Conservation (phyloP, 495 filamentous ascomycete species). For the Entonaema liquescens region DNA sequence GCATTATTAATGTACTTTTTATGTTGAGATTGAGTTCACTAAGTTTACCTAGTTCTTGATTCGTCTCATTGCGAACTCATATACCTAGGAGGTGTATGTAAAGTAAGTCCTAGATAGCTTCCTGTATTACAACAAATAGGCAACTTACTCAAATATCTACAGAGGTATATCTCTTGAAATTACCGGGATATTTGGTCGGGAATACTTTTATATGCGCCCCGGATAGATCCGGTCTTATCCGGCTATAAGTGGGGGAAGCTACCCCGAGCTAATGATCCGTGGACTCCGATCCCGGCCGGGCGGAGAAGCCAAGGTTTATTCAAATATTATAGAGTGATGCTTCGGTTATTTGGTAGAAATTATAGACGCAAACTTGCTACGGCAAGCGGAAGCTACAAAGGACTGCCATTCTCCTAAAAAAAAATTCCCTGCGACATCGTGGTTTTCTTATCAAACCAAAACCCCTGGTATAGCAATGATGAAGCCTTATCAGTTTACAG, state of each 20-base stretch:
- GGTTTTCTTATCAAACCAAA: neutral
- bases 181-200: neutral
- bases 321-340: neutral
- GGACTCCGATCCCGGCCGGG: slow-evolving; percentile 20
- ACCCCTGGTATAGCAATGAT: slow-evolving; percentile 8
- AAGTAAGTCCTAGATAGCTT: no score
- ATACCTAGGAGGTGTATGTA: no score
- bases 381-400: neutral
- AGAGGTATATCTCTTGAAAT: no score
- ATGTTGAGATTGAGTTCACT: no score
- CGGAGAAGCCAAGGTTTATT: neutral
- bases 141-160: no score
- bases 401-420: neutral
- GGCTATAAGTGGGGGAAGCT: slow-evolving; percentile 10
- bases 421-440: neutral
- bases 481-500: slow-evolving; percentile 51
- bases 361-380: neutral
- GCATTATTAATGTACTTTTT: no score
- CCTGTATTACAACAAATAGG: neutral
- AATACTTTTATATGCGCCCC: neutral
- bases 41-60: no score
- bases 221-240: slow-evolving; percentile 11
- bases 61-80: no score
- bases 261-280: slow-evolving; percentile 5
- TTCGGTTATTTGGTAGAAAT: neutral